phyloP scores from a whole-genome alignment of 441 rosid species.

The Macaranga tanarius region DNA sequence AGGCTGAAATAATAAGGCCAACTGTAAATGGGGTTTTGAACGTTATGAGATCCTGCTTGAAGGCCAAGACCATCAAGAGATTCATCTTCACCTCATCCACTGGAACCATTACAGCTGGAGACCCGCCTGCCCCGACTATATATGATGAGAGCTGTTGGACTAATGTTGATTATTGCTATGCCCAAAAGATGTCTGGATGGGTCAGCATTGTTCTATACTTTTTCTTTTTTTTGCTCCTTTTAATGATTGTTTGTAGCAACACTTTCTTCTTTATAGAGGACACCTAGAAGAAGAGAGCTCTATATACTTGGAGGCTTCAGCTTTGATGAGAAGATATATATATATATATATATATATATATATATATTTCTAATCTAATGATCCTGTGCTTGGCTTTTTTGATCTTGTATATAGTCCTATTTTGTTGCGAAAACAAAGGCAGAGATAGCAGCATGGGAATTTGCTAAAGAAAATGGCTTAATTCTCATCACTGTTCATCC shows the following conservation, averaged over 20 bases:
- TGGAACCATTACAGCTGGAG: not conserved
- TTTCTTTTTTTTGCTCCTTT: not conserved
- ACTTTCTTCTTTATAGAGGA: no score
- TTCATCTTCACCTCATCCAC: not conserved
- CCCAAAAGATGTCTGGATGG: conserved; percentile 1
- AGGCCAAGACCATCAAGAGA: conserved; percentile 6
- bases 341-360: no score
- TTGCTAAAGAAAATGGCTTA: not conserved
- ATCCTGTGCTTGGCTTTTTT: not conserved
- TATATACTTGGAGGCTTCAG: no score
- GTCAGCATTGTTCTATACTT: not conserved
- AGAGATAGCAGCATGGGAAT: conserved; percentile 9
- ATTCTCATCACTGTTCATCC: not conserved
- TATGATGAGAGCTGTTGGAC: conserved; percentile 13
- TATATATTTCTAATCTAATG: not conserved
- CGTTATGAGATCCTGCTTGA: conserved; percentile 3
- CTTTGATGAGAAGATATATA: no score
- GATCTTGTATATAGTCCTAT: not conserved
- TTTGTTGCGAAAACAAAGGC: conserved; percentile 3
- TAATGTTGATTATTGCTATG: conserved; percentile 13
- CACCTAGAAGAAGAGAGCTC: no score
- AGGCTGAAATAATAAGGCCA: not conserved
- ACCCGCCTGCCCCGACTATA: not conserved
- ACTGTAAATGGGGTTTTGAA: conserved; percentile 1
- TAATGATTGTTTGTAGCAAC: no score